Base-by-base conservation (phyloP, 148 eudicot genomes). In the Cornus controversa region DNA sequence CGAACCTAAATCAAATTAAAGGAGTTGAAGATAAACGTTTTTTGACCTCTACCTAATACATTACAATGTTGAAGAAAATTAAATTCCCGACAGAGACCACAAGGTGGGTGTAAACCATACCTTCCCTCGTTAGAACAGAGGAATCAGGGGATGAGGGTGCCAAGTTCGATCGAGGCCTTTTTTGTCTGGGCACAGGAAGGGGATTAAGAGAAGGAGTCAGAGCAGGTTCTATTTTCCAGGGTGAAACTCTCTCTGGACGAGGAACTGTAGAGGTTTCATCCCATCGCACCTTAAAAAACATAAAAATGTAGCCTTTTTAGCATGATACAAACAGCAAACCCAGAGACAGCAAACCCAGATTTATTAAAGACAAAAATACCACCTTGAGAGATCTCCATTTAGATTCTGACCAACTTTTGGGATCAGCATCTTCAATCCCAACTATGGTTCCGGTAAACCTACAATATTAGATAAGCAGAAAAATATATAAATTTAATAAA, bases 371-470 rank as follows among this genome's bases (percentile, higher is more conserved):
- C 28, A 26, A 72, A 72, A 5, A 6, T 24, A 66, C 53, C 89
- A 96, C 99, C 93, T 92, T 93, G 34, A 96, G 86, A 80, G 86
- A 87, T 82, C 98, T 92, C 99, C 99, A 96, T 77, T 90, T 91
- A 11, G 99, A 96, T 58, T 90, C 94, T 54, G 82, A 73, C 99
- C 99, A 96, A 65, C 89, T 85, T 66, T 81, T 87, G 65, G 87
- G 80, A 88, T 93, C 97, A 73, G 89, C 81, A 53, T 92, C 98
- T 82, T 92, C 99, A 80, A 84, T 84, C 53, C 98, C 99, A 81
- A 96, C 98, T 80, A 96, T 87, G 74, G 99, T 96, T 71, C 99
- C 99, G 28, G 97, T 89, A 85, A 93, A 96, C 86, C 99, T 96
- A 79, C 70, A 81, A 81, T 6, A 40, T 2, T 25, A 79, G 54